Evolutionary conservation across 768 basidiomycete genomes (phyloP).

Genomic region (Tylopilus sp.): DNA sequence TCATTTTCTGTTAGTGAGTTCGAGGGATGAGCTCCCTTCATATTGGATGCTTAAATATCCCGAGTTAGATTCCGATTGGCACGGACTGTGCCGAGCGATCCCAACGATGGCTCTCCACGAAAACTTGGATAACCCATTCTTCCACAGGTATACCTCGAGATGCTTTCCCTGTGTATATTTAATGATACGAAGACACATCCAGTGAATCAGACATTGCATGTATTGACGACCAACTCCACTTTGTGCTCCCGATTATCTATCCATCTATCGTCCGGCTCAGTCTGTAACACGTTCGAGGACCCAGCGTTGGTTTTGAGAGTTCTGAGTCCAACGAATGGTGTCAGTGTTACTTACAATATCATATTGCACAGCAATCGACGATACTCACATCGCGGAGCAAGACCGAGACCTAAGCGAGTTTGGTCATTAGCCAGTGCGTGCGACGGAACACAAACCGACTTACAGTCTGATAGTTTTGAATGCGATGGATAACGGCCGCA

Average conservation of each 20-base stretch:
- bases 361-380: no score
- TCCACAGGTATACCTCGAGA: no score
- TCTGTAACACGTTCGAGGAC: background rate
- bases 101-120: no score
- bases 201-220: background rate
- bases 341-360: no score
- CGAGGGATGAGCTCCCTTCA: no score
- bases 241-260: background rate
- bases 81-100: no score
- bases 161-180: no score
- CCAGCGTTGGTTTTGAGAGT: slow-evolving; percentile 1
- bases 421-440: background rate
- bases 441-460: background rate
- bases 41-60: no score
- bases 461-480: background rate
- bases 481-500: background rate
- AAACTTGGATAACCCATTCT: no score
- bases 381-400: background rate
- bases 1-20: background rate
- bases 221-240: background rate
- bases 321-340: background rate
- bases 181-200: background rate
- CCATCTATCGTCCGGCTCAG: background rate
- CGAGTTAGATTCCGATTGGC: no score
- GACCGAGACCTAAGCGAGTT: background rate